Percentiles rank a stretch among this genome's conserved stretches.
Conservation (phyloP, 1,139 yeast species). For the Blastobotrys raffinosifermentans region DNA sequence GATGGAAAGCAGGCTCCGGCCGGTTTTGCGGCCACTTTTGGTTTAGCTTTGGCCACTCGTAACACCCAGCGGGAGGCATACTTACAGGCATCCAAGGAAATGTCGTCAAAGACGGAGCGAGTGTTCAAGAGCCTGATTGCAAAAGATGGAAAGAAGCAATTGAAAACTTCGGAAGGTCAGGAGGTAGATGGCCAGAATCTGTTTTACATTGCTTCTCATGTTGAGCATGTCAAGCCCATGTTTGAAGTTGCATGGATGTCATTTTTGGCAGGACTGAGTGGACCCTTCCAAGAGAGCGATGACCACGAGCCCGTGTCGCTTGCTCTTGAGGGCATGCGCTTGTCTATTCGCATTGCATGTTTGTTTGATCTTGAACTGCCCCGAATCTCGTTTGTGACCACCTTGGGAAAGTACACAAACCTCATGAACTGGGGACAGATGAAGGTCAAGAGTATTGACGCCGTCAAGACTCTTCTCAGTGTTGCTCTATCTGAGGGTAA, state of each 20-base stretch:
- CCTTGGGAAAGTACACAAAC: slow-evolving; percentile 81
- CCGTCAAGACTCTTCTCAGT: slow-evolving; percentile 67
- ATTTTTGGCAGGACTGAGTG: slow-evolving; percentile 85
- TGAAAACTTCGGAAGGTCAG: slow-evolving; percentile 18
- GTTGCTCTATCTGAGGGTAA: slow-evolving; percentile 78
- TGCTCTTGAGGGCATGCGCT: slow-evolving; percentile 79
- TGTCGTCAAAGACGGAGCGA: slow-evolving; percentile 83
- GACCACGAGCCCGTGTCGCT: slow-evolving; percentile 65
- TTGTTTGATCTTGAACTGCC: slow-evolving; percentile 82
- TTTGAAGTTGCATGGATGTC: slow-evolving; percentile 98
- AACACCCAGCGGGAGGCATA: slow-evolving; percentile 82
- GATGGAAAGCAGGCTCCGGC: slow-evolving; percentile 40
- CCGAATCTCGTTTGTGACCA: slow-evolving; percentile 81
- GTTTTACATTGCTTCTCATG: slow-evolving; percentile 63
- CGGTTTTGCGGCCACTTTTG: slow-evolving; percentile 43
- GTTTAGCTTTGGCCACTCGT: slow-evolving; percentile 57
- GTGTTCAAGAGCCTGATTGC: slow-evolving; percentile 68
- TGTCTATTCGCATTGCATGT: slow-evolving; percentile 78
- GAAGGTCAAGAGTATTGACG: slow-evolving; percentile 73
- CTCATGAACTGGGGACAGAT: slow-evolving; percentile 74
- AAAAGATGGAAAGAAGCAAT: slow-evolving; percentile 31
- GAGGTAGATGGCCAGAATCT: slow-evolving; percentile 18
- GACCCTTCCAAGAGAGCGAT: slow-evolving; percentile 85
- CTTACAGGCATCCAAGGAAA: slow-evolving; percentile 84
- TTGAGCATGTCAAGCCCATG: slow-evolving; percentile 87